phyloP scores from a whole-genome alignment of 2,329 filamentous ascomycete species.

The Drechslera avenae region DNA sequence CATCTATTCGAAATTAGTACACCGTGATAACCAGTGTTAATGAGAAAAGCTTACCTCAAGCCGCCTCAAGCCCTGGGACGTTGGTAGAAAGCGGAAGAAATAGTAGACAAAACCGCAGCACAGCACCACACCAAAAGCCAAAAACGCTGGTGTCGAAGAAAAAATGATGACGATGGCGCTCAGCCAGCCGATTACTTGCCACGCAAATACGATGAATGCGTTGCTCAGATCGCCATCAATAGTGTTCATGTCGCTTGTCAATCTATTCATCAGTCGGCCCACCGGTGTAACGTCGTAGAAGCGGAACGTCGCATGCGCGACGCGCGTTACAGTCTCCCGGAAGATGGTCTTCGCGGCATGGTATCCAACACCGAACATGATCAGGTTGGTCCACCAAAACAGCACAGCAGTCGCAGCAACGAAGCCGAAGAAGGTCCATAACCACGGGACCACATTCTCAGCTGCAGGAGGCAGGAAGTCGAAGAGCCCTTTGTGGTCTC shows the following conservation, averaged over 20 bases:
- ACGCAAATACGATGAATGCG: slow-evolving; percentile 73
- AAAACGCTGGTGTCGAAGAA: slow-evolving; percentile 75
- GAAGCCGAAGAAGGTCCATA: slow-evolving; percentile 70
- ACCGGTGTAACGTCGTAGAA: slow-evolving; percentile 92
- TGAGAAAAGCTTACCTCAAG: slow-evolving; percentile 61
- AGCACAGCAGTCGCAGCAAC: slow-evolving; percentile 42
- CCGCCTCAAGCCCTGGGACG: slow-evolving; percentile 80
- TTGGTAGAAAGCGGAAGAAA: slow-evolving; percentile 78
- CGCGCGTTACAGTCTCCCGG: slow-evolving; percentile 69
- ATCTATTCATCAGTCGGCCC: slow-evolving; percentile 86
- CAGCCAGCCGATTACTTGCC: slow-evolving; percentile 71
- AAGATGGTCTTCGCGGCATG: slow-evolving; percentile 78
- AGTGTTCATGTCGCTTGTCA: slow-evolving; percentile 88
- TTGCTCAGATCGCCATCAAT: slow-evolving; percentile 84
- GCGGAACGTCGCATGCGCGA: slow-evolving; percentile 81
- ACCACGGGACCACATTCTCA: slow-evolving; percentile 73
- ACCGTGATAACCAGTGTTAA: background rate
- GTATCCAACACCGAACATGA: slow-evolving; percentile 79
- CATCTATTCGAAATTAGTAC: slow-evolving; percentile 57
- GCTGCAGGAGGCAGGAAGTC: slow-evolving; percentile 68
- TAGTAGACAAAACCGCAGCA: slow-evolving; percentile 72
- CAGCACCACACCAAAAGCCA: slow-evolving; percentile 72
- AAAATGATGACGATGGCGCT: slow-evolving; percentile 79
- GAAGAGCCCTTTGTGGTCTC: slow-evolving; percentile 35
- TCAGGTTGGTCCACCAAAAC: slow-evolving; percentile 65